These are phyloP conservation scores for Pachysolen tannophilus DNA, from an alignment of 805 yeast species.

Conservation along the genomic window DNA sequence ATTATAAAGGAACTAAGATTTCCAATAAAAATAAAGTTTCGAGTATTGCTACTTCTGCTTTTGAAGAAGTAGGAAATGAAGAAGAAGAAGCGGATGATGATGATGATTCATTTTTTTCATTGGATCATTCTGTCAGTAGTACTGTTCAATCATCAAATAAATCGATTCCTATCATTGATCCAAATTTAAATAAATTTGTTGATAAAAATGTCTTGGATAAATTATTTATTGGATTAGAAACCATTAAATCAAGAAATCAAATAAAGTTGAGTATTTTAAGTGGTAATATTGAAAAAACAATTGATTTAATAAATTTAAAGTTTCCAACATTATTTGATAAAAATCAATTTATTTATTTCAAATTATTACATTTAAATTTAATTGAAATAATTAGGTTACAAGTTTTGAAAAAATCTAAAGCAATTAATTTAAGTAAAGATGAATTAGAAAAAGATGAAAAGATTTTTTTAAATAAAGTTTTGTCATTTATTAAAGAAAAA, in stretches of 20 bases:
- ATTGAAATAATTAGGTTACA: conserved; percentile 74
- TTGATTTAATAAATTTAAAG: conserved; percentile 43
- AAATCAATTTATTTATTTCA: conserved; percentile 60
- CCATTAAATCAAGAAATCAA: conserved; percentile 43
- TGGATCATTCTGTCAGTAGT: conserved; percentile 7
- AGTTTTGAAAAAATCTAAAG: conserved; percentile 19
- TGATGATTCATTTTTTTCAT: neutral
- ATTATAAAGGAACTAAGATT: conserved; percentile 5
- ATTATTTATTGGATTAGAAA: conserved; percentile 32
- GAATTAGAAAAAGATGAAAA: conserved; percentile 26
- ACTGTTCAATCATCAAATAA: conserved; percentile 9
- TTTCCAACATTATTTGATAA: conserved; percentile 62
- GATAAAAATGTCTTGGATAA: conserved; percentile 12
- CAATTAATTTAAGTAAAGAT: no score
- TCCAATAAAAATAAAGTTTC: no score
- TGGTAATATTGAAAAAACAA: conserved; percentile 57
- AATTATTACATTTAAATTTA: conserved; percentile 61
- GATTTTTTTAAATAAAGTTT: conserved; percentile 42
- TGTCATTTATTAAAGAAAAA: conserved; percentile 53
- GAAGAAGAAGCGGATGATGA: conserved; percentile 4
- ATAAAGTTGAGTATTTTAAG: conserved; percentile 45
- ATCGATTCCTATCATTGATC: no score
- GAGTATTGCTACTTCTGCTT: no score
- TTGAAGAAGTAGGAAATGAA: conserved; percentile 3
- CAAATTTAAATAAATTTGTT: conserved; percentile 10